Evolutionary conservation across 345 rosid species (phyloP).

Genomic region (Citrus sp.): DNA sequence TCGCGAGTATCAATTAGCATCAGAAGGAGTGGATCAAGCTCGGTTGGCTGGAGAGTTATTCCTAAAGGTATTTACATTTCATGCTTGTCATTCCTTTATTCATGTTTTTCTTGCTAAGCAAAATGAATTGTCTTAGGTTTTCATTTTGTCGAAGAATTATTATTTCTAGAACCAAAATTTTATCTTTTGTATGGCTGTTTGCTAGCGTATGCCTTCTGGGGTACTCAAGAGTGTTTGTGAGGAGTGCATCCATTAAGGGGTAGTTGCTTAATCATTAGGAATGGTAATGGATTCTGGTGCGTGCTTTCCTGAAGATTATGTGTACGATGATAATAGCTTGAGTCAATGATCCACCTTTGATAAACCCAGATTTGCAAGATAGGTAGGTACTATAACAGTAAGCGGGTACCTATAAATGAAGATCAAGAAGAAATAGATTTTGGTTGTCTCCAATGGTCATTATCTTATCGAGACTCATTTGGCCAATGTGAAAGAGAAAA

Average conservation of each 20-base stretch:
- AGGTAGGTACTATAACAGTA: not conserved
- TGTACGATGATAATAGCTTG: not conserved
- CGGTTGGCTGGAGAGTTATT: conserved; percentile 65
- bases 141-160: not conserved
- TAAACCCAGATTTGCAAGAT: not conserved
- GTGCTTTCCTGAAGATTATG: not conserved
- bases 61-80: conserved; percentile 45
- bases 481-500: not conserved
- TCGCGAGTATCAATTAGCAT: conserved; percentile 59
- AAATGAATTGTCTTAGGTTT: not conserved
- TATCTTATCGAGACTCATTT: not conserved
- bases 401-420: not conserved
- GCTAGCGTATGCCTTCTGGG: not conserved
- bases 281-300: not conserved
- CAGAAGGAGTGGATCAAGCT: conserved; percentile 78
- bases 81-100: not conserved
- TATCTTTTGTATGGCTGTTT: not conserved
- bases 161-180: not conserved
- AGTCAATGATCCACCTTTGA: not conserved
- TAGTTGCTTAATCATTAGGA: not conserved
- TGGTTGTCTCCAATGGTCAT: not conserved
- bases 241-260: not conserved
- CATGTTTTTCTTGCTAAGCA: not conserved
- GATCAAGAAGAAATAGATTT: not conserved
- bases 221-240: not conserved